Percentiles rank a stretch among this genome's conserved stretches.
phyloP scores from a whole-genome alignment of 768 basidiomycete genomes.

The Lactifluus subvellereus region DNA sequence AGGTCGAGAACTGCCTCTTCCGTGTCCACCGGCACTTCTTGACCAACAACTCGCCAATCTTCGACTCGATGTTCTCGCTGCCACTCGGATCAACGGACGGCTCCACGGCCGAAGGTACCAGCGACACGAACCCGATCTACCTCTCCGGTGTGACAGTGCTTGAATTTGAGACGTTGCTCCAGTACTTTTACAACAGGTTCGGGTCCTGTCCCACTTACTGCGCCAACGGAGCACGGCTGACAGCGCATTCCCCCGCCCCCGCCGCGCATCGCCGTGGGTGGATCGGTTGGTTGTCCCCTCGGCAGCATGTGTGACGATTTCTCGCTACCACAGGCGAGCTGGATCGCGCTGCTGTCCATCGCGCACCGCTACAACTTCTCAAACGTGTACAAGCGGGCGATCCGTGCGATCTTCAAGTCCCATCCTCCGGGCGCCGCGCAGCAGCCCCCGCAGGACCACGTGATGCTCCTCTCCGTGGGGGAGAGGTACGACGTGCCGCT shows the following conservation, averaged over 20 bases:
- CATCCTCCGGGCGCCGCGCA: background rate
- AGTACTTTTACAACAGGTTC: constrained; percentile 12
- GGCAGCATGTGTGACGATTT: constrained; percentile 17
- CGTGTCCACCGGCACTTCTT: constrained; percentile 20
- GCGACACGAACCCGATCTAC: constrained; percentile 14
- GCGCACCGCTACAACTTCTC: constrained; percentile 16
- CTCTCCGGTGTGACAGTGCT: constrained; percentile 11
- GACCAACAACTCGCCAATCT: constrained; percentile 15
- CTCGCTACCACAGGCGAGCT: constrained; percentile 3
- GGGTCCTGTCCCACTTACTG: background rate
- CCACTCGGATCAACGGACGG: background rate
- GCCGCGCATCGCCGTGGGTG: no score
- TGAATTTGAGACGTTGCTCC: constrained; percentile 19
- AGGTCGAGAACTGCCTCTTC: constrained; percentile 18
- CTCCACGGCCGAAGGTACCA: constrained; percentile 3
- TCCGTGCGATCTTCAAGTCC: constrained; percentile 4
- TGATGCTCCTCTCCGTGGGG: constrained; percentile 7
- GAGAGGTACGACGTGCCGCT: constrained; percentile 11
- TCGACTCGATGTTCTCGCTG: constrained; percentile 13
- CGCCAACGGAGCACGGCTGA: background rate
- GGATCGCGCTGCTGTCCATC: constrained; percentile 14
- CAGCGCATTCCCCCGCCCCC: background rate
- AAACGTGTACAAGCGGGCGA: constrained; percentile 11
- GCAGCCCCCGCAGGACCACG: background rate
- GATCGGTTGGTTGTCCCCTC: background rate